These are phyloP conservation scores for Calonectria leucothoes DNA, from an alignment of 2,329 filamentous ascomycete genomes.

Conservation along the genomic window DNA sequence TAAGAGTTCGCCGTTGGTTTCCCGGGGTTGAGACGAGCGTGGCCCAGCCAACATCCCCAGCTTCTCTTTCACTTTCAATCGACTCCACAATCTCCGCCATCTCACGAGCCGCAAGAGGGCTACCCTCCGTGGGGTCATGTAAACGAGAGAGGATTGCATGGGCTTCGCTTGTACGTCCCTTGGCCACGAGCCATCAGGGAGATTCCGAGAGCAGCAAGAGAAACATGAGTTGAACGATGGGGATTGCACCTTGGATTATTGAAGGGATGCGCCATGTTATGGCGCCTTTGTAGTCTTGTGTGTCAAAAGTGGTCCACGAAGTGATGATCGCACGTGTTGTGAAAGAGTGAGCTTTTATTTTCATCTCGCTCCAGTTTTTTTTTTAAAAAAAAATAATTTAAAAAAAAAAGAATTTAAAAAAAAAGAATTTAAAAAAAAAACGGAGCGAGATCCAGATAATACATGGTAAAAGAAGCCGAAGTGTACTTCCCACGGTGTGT, in stretches of 20 bases:
- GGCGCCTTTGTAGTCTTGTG: background rate
- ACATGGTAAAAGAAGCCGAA: background rate
- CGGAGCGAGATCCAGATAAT: too few relatives aligned
- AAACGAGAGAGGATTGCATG: constrained; percentile 62
- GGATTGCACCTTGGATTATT: background rate
- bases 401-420: too few relatives aligned
- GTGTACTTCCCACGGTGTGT: constrained; percentile 8
- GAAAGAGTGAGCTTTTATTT: background rate
- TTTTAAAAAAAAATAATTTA: too few relatives aligned
- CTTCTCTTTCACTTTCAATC: constrained; percentile 40
- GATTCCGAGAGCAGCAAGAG: constrained; percentile 6
- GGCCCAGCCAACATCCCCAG: background rate
- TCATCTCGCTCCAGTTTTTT: too few relatives aligned
- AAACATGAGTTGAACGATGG: background rate
- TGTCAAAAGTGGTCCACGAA: constrained; percentile 5
- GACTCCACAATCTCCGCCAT: background rate
- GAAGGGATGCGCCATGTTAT: constrained; percentile 1
- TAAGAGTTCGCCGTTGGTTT: background rate
- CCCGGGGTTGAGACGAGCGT: background rate
- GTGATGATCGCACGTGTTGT: background rate
- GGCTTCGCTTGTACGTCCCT: background rate
- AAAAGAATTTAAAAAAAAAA: too few relatives aligned
- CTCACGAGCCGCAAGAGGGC: constrained; percentile 51
- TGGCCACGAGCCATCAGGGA: background rate
- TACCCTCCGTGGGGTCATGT: constrained; percentile 62